Conservation (phyloP, 805 yeast species). For the Tetrapisispora iriomotensis region DNA sequence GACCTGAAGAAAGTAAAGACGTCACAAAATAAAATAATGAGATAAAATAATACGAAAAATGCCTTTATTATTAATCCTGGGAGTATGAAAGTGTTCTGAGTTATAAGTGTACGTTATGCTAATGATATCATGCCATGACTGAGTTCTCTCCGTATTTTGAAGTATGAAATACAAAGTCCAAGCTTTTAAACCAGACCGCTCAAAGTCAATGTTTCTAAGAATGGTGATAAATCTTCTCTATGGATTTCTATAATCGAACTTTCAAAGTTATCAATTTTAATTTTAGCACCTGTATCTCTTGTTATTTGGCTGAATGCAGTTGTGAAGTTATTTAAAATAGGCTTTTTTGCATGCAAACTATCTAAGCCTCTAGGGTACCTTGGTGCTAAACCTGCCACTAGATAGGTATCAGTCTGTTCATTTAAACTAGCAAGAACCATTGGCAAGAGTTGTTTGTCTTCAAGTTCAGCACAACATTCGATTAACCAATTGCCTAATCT, state of each 20-base stretch:
- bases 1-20: no score
- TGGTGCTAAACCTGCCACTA: constrained; percentile 86
- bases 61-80: no score
- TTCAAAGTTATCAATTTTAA: constrained; percentile 89
- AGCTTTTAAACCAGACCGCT: constrained; percentile 45
- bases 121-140: no score
- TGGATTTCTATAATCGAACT: constrained; percentile 85
- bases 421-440: constrained; percentile 80
- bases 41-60: no score
- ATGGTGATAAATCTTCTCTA: constrained; percentile 79
- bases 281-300: constrained; percentile 72
- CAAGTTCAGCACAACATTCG: constrained; percentile 80
- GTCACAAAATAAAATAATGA: no score
- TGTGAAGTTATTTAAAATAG: constrained; percentile 71
- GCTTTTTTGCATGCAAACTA: constrained; percentile 27
- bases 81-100: no score
- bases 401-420: constrained; percentile 59
- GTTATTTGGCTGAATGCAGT: constrained; percentile 88
- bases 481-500: constrained; percentile 85
- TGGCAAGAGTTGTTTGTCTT: constrained; percentile 55
- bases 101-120: no score
- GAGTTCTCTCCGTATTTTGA: no score
- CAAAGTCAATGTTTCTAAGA: constrained; percentile 70
- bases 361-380: constrained; percentile 50
- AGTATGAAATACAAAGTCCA: neutral